Conservation (phyloP, 176 grass and related monocot species). For the Puya raimondii region DNA sequence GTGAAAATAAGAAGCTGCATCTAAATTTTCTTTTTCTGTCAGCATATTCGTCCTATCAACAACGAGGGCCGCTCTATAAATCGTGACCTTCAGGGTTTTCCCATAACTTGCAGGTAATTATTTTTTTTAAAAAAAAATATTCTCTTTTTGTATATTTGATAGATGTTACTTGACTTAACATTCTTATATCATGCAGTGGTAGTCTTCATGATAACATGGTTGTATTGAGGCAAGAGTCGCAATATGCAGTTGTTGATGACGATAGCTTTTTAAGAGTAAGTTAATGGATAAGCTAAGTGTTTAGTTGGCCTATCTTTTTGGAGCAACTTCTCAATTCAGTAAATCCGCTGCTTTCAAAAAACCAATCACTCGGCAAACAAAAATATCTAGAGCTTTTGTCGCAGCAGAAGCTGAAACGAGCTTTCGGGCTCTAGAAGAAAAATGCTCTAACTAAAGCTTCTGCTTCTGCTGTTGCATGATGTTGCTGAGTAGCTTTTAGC, state of each 20-base stretch:
- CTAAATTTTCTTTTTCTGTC: neutral
- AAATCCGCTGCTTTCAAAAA: no score
- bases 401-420: no score
- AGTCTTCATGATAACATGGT: slow-evolving; percentile 92
- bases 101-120: slow-evolving; percentile 87
- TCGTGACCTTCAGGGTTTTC: slow-evolving; percentile 77
- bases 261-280: slow-evolving; percentile 81
- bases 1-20: no score
- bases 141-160: slow-evolving; percentile 4
- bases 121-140: neutral
- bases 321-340: no score
- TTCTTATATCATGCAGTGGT: slow-evolving; percentile 48
- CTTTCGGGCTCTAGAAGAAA: no score
- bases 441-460: no score
- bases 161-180: slow-evolving; percentile 5
- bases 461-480: no score
- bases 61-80: slow-evolving; percentile 76
- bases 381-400: no score
- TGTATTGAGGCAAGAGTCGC: slow-evolving; percentile 90
- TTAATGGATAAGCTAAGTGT: neutral
- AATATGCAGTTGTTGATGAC: slow-evolving; percentile 62
- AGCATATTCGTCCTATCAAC: slow-evolving; percentile 82
- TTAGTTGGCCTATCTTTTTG: no score
- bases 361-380: no score
- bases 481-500: no score